A percentile compares a stretch with the other conserved stretches of the same genome.
Conservation (phyloP, 306 rosid species). For the Ormosia emarginata region DNA sequence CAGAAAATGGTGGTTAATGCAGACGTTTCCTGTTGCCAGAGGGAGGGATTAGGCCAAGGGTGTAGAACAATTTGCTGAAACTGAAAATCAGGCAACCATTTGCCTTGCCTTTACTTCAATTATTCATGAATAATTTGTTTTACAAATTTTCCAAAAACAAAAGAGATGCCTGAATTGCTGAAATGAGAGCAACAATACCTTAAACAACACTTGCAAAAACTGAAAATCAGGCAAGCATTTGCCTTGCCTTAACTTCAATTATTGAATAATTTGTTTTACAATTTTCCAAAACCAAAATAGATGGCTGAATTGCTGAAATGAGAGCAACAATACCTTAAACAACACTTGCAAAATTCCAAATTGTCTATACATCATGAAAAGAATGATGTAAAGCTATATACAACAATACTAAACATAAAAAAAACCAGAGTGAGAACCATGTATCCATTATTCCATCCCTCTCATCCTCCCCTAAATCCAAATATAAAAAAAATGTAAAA, state of each 20-base stretch:
- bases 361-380: neutral
- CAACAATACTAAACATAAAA: neutral
- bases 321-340: neutral
- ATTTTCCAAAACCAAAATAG: neutral
- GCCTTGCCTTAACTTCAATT: neutral
- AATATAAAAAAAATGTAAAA: neutral
- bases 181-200: neutral
- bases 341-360: neutral
- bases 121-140: neutral
- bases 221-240: neutral
- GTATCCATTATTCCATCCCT: neutral
- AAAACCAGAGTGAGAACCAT: neutral
- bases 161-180: neutral
- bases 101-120: neutral
- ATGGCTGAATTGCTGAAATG: neutral
- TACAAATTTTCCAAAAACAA: neutral
- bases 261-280: neutral
- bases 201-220: neutral
- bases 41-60: neutral
- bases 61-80: neutral
- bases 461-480: neutral
- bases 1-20: neutral
- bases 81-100: neutral
- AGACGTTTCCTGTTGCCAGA: neutral
- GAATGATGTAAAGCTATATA: constrained; percentile 8